Base-by-base conservation (phyloP, 192 early-diverging fungal genomes). In the Paraglomus brasilianum region DNA sequence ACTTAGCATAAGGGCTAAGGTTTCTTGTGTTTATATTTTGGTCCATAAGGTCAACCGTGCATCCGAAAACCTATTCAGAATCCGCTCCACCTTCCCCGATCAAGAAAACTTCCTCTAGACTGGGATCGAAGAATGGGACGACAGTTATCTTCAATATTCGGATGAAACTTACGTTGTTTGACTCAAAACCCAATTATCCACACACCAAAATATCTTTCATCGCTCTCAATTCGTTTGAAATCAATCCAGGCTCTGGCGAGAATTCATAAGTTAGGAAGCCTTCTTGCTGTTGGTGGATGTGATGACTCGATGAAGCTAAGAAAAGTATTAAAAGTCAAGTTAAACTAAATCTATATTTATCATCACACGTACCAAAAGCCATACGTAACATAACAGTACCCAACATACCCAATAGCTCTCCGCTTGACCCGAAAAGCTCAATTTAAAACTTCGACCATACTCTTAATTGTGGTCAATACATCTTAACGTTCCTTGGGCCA, bases 21-120 rank as follows among this genome's bases (percentile, higher is more conserved):
- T n/a, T n/a, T n/a, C n/a, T n/a, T n/a, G n/a, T n/a, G n/a, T n/a
- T n/a, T n/a, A n/a, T n/a, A n/a, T n/a, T n/a, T n/a, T n/a, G n/a
- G n/a, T n/a, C n/a, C n/a, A n/a, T n/a, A n/a, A n/a, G n/a, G n/a
- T n/a, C n/a, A n/a, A n/a, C n/a, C n/a, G n/a, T n/a, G n/a, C n/a
- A n/a, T n/a, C n/a, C n/a, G n/a, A n/a, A n/a, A n/a, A n/a, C n/a
- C n/a, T n/a, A n/a, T 38, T 82, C 76, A 21, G 76, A 80, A 70
- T 82, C 76, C 10, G 67, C 71, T 19, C 82, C 80, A 58, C 72
- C 74, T 47, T 86, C 79, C n/a, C 86, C 75, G 24, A 77, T 77
- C 66, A 91, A 76, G 74, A 91, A 91, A 19, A 91, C 88, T 70
- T 89, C 88, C 69, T 91, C 89, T 42, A 91, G 70, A 55, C 49